phyloP scores from a whole-genome alignment of 2,329 filamentous ascomycete genomes.

The Xylariaceae sp. region DNA sequence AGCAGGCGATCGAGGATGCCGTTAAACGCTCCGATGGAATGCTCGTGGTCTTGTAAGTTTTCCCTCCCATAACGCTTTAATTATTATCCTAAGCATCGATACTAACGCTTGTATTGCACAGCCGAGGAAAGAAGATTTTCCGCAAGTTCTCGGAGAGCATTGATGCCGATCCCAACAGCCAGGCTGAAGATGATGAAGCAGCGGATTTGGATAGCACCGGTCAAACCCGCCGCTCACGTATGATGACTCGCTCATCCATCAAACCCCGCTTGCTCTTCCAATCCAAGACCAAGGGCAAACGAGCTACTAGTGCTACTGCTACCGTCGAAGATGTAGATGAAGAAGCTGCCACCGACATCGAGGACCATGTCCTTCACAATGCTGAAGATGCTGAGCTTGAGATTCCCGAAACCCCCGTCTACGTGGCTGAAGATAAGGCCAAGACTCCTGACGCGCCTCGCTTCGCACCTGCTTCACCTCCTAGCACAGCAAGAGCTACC shows the following conservation, averaged over 20 bases:
- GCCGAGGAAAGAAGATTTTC: conserved; percentile 81
- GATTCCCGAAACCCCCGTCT: conserved; percentile 46
- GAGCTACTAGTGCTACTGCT: conserved; percentile 46
- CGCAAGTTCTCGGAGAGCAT: conserved; percentile 64
- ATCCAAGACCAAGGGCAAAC: conserved; percentile 55
- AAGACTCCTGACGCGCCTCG: conserved; percentile 62
- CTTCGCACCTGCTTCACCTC: conserved; percentile 66
- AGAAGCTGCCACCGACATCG: conserved; percentile 65
- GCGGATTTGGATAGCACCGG: conserved; percentile 31
- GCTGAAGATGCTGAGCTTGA: conserved; percentile 46
- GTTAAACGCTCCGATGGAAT: conserved; percentile 73
- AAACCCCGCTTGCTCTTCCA: conserved; percentile 78
- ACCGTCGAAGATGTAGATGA: conserved; percentile 64
- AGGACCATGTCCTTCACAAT: conserved; percentile 53
- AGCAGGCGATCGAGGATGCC: conserved; percentile 67
- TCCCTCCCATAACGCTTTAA: conserved; percentile 10
- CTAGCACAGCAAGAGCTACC: conserved; percentile 66
- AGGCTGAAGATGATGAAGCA: conserved; percentile 41
- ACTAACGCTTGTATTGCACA: conserved; percentile 44
- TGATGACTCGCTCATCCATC: conserved; percentile 70
- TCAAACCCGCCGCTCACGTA: conserved; percentile 41
- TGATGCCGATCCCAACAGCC: conserved; percentile 44
- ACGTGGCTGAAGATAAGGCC: conserved; percentile 45
- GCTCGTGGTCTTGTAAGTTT: conserved; percentile 77
- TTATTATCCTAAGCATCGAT: conserved; percentile 35